Percentiles rank a stretch among this genome's conserved stretches.
These are phyloP conservation scores for Peronosclerospora sorghi DNA, from an alignment of 352 stramenopile species.

Conservation along the genomic window DNA sequence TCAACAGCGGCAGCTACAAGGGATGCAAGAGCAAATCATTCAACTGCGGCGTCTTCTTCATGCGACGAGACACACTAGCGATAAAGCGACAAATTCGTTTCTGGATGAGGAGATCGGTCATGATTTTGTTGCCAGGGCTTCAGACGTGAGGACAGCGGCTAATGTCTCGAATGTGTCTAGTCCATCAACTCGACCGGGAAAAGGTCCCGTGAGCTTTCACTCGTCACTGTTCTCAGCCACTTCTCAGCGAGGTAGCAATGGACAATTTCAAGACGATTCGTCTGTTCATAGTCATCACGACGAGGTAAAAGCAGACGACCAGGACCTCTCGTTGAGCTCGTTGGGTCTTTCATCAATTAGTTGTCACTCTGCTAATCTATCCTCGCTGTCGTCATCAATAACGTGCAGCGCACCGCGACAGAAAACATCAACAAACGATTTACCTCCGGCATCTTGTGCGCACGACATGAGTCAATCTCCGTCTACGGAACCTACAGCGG, in stretches of 20 bases:
- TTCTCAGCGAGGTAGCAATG: conserved; percentile 2
- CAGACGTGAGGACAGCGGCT: conserved; percentile 12
- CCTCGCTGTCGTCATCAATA: conserved; percentile 53
- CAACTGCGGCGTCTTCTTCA: conserved; percentile 38
- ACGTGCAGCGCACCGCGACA: conserved; percentile 10
- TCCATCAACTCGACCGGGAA: conserved; percentile 10
- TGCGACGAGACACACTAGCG: conserved; percentile 15
- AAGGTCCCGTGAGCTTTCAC: conserved; percentile 9
- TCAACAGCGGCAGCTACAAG: conserved; percentile 53
- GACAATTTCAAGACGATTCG: conserved; percentile 4
- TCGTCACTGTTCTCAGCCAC: conserved; percentile 12
- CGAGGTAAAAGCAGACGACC: conserved; percentile 1
- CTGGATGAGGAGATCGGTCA: conserved; percentile 8
- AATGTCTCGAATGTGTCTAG: conserved; percentile 19
- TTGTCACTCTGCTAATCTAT: conserved; percentile 35
- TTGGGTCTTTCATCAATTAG: conserved; percentile 58
- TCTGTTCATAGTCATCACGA: conserved; percentile 4
- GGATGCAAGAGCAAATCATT: conserved; percentile 64
- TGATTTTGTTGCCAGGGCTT: conserved; percentile 20
- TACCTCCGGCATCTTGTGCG: background rate
- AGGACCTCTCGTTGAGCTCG: conserved; percentile 32
- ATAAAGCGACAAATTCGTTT: conserved; percentile 3
- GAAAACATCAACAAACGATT: background rate
- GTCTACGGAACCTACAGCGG: background rate
- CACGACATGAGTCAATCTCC: conserved; percentile 6